phyloP scores from a whole-genome alignment of 2,329 filamentous ascomycete genomes.

The Didymella sp. region DNA sequence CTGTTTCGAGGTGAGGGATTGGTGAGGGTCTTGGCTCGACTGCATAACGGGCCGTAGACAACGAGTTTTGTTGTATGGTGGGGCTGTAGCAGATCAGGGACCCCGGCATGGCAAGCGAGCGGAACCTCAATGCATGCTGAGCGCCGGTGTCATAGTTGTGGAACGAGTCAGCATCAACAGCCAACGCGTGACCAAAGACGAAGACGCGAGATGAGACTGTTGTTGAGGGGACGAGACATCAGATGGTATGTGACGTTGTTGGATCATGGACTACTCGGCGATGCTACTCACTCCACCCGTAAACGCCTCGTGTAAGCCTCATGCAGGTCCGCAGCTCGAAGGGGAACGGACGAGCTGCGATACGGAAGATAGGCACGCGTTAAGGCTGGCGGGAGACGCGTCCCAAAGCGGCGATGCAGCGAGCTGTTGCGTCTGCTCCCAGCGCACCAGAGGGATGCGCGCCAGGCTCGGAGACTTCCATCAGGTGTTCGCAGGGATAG shows the following conservation, averaged over 20 bases:
- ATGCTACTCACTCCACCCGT: not conserved
- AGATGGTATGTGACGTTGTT: not conserved
- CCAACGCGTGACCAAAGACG: not conserved
- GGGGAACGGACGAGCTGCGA: not conserved
- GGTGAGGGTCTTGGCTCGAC: not conserved
- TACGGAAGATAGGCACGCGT: not conserved
- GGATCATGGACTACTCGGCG: not conserved
- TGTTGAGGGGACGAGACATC: slow-evolving; percentile 6
- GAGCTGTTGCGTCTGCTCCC: too few species aligned
- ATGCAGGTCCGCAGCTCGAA: not conserved
- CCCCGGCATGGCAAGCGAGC: slow-evolving; percentile 1
- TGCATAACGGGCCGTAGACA: too few species aligned
- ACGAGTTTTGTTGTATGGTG: not conserved
- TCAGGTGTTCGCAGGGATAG: slow-evolving; percentile 9
- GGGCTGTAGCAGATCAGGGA: slow-evolving; percentile 2
- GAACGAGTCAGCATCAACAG: not conserved
- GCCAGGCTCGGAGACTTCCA: not conserved
- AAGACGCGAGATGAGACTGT: not conserved
- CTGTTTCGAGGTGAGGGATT: not conserved
- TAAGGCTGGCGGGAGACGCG: not conserved
- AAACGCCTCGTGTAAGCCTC: slow-evolving; percentile 2
- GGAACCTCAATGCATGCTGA: not conserved
- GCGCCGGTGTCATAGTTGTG: slow-evolving; percentile 5
- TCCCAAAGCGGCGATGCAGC: not conserved
- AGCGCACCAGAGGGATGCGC: not conserved